These are phyloP conservation scores for Alternaria arborescens DNA, from an alignment of 2,329 filamentous ascomycete genomes.

Conservation along the genomic window DNA sequence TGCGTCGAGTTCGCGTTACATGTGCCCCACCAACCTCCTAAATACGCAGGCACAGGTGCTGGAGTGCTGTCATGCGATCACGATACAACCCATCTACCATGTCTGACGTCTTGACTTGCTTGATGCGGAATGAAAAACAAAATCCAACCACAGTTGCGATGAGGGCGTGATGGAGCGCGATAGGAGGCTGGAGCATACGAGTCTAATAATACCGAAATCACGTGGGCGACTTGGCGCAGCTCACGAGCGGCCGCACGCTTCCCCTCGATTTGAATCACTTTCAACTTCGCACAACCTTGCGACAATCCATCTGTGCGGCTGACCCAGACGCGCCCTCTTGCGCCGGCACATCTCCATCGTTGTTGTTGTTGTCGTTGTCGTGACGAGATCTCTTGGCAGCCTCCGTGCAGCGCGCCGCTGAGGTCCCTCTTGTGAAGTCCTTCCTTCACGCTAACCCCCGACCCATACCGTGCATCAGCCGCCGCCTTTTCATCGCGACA, in stretches of 20 bases:
- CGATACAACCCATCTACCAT: not conserved
- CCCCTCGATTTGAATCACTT: constrained; percentile 9
- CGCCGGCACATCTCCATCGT: constrained; percentile 4
- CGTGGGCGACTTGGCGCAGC: constrained; percentile 23
- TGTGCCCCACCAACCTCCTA: constrained; percentile 10
- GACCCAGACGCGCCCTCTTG: constrained; percentile 13
- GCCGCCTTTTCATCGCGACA: constrained; percentile 26
- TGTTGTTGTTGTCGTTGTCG: constrained; percentile 17
- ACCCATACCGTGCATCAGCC: constrained; percentile 27
- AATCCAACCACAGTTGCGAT: not conserved
- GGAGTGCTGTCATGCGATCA: constrained; percentile 1
- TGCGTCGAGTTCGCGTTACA: constrained; percentile 13
- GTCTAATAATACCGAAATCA: constrained; percentile 23
- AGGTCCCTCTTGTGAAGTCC: constrained; percentile 20
- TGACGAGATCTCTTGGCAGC: constrained; percentile 17
- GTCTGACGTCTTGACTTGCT: not conserved
- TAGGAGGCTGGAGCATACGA: constrained; percentile 18
- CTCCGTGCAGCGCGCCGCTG: constrained; percentile 18
- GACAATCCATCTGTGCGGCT: not conserved
- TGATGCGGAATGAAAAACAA: constrained; percentile 11
- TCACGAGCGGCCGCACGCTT: constrained; percentile 17
- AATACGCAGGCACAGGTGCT: not conserved
- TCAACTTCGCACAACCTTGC: constrained; percentile 11
- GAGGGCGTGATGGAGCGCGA: not conserved
- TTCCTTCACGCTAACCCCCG: constrained; percentile 24